Evolutionary conservation across 2,329 filamentous ascomycete genomes (phyloP).

Genomic region (Aspergillus spinulosporus): DNA sequence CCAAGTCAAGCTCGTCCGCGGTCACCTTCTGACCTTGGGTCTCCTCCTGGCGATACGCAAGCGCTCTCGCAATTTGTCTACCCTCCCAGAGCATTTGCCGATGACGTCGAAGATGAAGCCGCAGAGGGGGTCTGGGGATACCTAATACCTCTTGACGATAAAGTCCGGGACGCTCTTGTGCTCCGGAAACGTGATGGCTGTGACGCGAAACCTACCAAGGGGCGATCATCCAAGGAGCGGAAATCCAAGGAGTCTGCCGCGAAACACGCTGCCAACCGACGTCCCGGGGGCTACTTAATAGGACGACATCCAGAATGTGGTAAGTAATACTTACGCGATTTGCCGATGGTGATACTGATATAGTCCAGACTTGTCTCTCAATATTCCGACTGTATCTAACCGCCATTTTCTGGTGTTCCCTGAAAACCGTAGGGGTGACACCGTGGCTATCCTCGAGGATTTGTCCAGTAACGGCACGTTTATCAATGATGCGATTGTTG

Average conservation of each 20-base stretch:
- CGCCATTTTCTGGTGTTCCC: slow-evolving; percentile 59
- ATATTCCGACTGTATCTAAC: slow-evolving; percentile 82
- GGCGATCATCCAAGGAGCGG: slow-evolving; percentile 40
- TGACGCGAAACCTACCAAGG: slow-evolving; percentile 48
- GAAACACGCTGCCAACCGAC: slow-evolving; percentile 58
- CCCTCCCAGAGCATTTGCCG: slow-evolving; percentile 68
- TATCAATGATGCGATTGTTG: slow-evolving; percentile 87
- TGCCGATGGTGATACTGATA: slow-evolving; percentile 15
- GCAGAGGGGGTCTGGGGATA: slow-evolving; percentile 95
- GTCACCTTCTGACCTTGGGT: slow-evolving; percentile 52
- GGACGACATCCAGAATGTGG: slow-evolving; percentile 92
- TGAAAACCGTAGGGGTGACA: slow-evolving; percentile 59
- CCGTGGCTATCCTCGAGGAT: slow-evolving; percentile 79
- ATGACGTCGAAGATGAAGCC: slow-evolving; percentile 82
- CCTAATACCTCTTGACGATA: slow-evolving; percentile 74
- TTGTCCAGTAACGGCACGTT: slow-evolving; percentile 95
- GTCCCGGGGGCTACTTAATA: slow-evolving; percentile 83
- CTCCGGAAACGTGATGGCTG: slow-evolving; percentile 74
- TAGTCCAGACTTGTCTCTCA: slow-evolving; percentile 65
- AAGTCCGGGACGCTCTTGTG: slow-evolving; percentile 69
- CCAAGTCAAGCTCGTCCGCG: slow-evolving; percentile 56
- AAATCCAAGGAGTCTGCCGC: slow-evolving; percentile 56
- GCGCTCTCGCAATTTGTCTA: slow-evolving; percentile 78
- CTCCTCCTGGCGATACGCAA: slow-evolving; percentile 75
- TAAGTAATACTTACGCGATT: slow-evolving; percentile 49